phyloP scores from a whole-genome alignment of 257 asterid genomes.

The Capsicum baccatum region DNA sequence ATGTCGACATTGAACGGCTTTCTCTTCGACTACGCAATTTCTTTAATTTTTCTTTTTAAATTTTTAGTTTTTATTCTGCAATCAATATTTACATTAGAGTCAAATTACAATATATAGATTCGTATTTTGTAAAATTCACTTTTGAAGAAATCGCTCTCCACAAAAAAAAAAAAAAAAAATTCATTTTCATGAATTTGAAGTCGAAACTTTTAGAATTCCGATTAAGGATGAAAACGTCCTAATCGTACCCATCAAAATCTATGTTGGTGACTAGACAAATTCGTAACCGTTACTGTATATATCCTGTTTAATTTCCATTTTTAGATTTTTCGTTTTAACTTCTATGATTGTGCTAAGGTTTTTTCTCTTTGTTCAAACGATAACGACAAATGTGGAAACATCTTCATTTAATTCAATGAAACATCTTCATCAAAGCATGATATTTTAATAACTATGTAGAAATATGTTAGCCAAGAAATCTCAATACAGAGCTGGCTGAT shows the following conservation, averaged over 20 bases:
- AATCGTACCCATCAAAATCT: background rate
- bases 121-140: no score
- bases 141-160: no score
- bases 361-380: background rate
- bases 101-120: no score
- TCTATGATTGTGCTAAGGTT: background rate
- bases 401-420: constrained; percentile 7
- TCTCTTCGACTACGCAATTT: no score
- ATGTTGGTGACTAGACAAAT: background rate
- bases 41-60: no score
- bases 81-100: no score
- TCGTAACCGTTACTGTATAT: background rate
- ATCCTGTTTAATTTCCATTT: background rate
- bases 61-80: no score
- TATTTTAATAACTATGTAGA: background rate
- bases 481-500: background rate
- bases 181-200: background rate
- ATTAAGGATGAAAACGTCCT: no score
- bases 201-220: no score
- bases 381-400: constrained; percentile 18
- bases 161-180: no score
- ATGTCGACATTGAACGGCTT: background rate
- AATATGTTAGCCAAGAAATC: background rate
- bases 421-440: background rate
- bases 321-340: background rate